phyloP scores from a whole-genome alignment of 495 filamentous ascomycete species.

The Penicillium coffeae region DNA sequence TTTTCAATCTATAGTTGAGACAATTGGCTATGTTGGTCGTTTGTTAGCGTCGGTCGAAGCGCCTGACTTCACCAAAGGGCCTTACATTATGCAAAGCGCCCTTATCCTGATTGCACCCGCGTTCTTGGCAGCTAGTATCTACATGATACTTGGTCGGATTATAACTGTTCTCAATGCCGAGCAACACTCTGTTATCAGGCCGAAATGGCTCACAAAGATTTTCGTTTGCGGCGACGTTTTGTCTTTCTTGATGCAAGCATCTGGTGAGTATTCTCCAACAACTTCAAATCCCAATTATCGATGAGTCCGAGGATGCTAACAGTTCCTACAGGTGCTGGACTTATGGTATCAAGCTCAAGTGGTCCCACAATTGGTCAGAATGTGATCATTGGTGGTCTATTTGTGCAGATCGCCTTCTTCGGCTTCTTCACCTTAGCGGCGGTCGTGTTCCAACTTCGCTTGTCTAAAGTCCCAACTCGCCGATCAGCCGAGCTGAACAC shows the following conservation, averaged over 20 bases:
- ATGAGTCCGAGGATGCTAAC: slow-evolving; percentile 4
- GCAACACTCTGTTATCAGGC: slow-evolving; percentile 32
- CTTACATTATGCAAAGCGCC: slow-evolving; percentile 49
- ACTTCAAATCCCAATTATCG: background rate
- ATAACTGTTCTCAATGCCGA: slow-evolving; percentile 43
- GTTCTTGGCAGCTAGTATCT: slow-evolving; percentile 52
- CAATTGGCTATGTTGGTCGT: slow-evolving; percentile 39
- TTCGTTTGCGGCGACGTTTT: slow-evolving; percentile 36
- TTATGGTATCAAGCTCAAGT: slow-evolving; percentile 24
- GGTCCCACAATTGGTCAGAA: slow-evolving; percentile 20
- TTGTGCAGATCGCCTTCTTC: slow-evolving; percentile 53
- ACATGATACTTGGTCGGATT: slow-evolving; percentile 53
- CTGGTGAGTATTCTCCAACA: slow-evolving; percentile 10
- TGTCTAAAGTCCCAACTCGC: slow-evolving; percentile 20
- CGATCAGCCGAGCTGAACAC: slow-evolving; percentile 14
- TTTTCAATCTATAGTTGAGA: slow-evolving; percentile 29
- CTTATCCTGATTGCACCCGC: slow-evolving; percentile 52
- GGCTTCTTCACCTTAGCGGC: slow-evolving; percentile 48
- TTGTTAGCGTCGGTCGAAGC: slow-evolving; percentile 28
- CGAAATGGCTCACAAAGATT: slow-evolving; percentile 45
- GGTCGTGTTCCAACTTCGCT: slow-evolving; percentile 37
- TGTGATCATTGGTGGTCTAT: slow-evolving; percentile 46
- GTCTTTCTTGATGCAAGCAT: slow-evolving; percentile 43
- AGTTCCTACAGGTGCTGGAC: slow-evolving; percentile 24
- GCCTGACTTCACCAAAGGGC: slow-evolving; percentile 25